A percentile compares a stretch with the other conserved stretches of the same genome.
Conservation (phyloP, 2,329 filamentous ascomycete genomes). For the Capronia epimyces region DNA sequence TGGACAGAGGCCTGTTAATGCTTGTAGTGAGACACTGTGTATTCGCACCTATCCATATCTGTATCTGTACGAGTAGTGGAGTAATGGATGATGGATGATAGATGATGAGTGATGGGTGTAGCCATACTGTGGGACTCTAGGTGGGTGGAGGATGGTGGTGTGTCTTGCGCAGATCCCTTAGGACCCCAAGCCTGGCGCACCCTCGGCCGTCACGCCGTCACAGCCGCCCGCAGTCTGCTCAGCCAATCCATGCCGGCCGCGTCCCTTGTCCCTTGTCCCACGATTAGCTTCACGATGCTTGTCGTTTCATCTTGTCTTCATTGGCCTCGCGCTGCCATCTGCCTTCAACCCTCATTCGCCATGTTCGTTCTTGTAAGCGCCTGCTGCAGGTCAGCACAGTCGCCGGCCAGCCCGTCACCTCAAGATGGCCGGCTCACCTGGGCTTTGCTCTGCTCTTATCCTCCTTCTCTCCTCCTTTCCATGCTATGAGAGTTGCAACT, state of each 20-base stretch:
- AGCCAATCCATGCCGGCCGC: neutral
- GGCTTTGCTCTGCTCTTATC: slow-evolving; percentile 1
- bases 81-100: too few relatives aligned
- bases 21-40: too few relatives aligned
- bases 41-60: too few relatives aligned
- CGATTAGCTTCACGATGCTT: neutral
- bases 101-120: too few relatives aligned
- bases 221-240: too few relatives aligned
- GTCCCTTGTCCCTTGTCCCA: neutral
- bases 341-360: slow-evolving; percentile 18
- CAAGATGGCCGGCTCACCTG: slow-evolving; percentile 1
- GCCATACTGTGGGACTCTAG: too few relatives aligned
- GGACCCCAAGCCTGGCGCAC: too few relatives aligned
- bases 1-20: too few relatives aligned
- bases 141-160: too few relatives aligned
- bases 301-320: neutral
- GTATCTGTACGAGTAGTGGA: too few relatives aligned
- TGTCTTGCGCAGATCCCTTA: too few relatives aligned
- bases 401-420: slow-evolving; percentile 5
- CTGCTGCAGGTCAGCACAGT: slow-evolving; percentile 17
- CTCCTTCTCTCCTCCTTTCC: slow-evolving; percentile 8
- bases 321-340: slow-evolving; percentile 3
- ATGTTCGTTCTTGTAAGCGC: slow-evolving; percentile 18
- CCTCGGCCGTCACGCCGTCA: too few relatives aligned
- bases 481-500: slow-evolving; percentile 1